Evolutionary conservation across 2,329 filamentous ascomycete species (phyloP).

Genomic region (Penicillium psychrosexuale): DNA sequence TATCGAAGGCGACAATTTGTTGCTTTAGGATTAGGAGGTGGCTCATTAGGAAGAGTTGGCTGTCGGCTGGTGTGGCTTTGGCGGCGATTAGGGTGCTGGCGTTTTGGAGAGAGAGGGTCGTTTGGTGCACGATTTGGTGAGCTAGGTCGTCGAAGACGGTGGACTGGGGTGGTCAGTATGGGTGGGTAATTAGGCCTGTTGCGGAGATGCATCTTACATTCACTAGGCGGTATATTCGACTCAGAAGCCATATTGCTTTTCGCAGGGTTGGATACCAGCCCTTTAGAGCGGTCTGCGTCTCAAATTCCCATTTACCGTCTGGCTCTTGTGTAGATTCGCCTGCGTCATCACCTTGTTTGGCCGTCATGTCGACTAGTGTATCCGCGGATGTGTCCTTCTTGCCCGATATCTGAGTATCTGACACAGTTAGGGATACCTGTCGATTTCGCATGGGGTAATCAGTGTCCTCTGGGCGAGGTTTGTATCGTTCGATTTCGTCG

Average conservation of each 20-base stretch:
- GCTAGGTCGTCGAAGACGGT: conserved; percentile 69
- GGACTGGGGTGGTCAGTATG: conserved; percentile 45
- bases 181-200: not conserved
- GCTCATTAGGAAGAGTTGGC: conserved; percentile 88
- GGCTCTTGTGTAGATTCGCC: conserved; percentile 42
- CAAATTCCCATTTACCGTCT: conserved; percentile 52
- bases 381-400: conserved; percentile 47
- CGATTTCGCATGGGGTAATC: conserved; percentile 59
- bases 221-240: conserved; percentile 66
- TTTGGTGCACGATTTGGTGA: conserved; percentile 83
- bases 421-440: conserved; percentile 42
- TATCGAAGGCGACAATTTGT: conserved; percentile 92
- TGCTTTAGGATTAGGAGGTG: conserved; percentile 95
- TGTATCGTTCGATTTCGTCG: conserved; percentile 65
- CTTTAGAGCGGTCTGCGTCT: conserved; percentile 55
- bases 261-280: conserved; percentile 66
- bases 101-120: conserved; percentile 75
- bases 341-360: conserved; percentile 51
- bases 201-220: conserved; percentile 48
- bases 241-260: conserved; percentile 66
- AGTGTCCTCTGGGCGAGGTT: conserved; percentile 62
- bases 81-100: conserved; percentile 70
- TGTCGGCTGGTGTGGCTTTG: conserved; percentile 62
- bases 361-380: conserved; percentile 43
- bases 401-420: conserved; percentile 52